A percentile compares a stretch with the other conserved stretches of the same genome.
phyloP scores from a whole-genome alignment of 2,329 filamentous ascomycete genomes.

The Neopestalotiopsis sp. region DNA sequence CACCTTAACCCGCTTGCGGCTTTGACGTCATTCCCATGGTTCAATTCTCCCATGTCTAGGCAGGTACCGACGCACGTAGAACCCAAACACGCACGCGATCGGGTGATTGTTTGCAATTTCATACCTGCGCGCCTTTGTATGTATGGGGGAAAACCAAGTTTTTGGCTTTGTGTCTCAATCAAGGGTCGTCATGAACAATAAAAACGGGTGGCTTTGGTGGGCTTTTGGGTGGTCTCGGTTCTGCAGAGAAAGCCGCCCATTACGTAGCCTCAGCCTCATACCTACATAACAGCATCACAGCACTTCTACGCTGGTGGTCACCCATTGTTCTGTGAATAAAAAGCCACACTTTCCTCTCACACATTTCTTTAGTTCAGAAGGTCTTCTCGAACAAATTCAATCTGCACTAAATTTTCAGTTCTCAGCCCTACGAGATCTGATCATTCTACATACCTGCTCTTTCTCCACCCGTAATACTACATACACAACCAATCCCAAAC shows the following conservation, averaged over 20 bases:
- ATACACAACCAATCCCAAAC: background rate
- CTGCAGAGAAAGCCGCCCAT: slow-evolving; percentile 4
- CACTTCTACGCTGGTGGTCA: too few relatives aligned
- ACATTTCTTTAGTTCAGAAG: background rate
- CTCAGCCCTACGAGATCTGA: slow-evolving; percentile 12
- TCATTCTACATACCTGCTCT: background rate
- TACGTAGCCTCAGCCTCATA: slow-evolving; percentile 15
- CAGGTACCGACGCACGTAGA: background rate
- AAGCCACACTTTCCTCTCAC: slow-evolving; percentile 12
- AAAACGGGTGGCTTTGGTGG: too few relatives aligned
- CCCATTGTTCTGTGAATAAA: slow-evolving; percentile 5
- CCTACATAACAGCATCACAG: background rate
- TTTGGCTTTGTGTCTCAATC: background rate
- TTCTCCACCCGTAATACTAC: background rate
- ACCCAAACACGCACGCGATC: background rate
- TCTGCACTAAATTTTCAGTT: background rate
- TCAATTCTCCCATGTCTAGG: background rate
- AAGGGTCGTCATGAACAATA: too few relatives aligned
- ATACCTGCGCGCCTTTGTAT: background rate
- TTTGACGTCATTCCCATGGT: background rate
- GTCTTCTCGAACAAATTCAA: background rate
- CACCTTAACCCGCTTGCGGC: background rate
- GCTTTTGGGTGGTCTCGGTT: background rate
- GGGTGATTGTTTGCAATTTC: background rate
- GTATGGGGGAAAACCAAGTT: slow-evolving; percentile 3